These are phyloP conservation scores for Ceratobasidium sp. DNA, from an alignment of 1,284 basidiomycete species.

Conservation along the genomic window DNA sequence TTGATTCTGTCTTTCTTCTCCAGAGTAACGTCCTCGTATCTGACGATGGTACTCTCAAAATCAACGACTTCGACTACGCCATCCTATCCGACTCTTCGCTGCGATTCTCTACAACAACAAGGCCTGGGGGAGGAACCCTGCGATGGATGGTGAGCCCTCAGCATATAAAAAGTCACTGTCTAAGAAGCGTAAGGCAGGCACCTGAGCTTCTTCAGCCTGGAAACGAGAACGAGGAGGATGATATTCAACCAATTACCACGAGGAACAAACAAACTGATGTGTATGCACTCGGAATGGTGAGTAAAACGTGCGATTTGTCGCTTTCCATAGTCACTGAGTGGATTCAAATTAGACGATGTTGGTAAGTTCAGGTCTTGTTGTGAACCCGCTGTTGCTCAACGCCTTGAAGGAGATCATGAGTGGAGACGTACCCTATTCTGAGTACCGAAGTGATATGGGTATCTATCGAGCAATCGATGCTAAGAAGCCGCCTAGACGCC, in stretches of 20 bases:
- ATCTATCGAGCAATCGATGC: not conserved
- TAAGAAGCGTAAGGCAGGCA: not conserved
- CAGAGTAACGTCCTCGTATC: not conserved
- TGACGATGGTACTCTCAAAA: not conserved
- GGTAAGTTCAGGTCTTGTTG: not conserved
- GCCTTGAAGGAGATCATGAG: not conserved
- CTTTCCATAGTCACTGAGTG: not conserved
- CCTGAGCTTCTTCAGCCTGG: not conserved
- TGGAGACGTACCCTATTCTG: not conserved
- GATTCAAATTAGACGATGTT: not conserved
- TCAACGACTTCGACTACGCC: not conserved
- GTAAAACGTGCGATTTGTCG: not conserved
- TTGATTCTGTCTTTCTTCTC: not conserved
- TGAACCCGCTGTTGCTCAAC: not conserved
- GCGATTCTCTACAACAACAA: not conserved
- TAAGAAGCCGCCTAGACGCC: not conserved
- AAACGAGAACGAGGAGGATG: no score
- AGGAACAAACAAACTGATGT: not conserved
- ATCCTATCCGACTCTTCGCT: not conserved
- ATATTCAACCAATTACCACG: not conserved
- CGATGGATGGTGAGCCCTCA: not conserved
- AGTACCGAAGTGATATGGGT: not conserved
- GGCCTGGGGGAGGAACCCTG: not conserved
- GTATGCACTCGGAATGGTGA: slow-evolving; percentile 2
- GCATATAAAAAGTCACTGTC: no score